Evolutionary conservation across 176 grass and related monocot genomes (phyloP), one percentile per base, ranked within the genome.

Genomic region (Hyparrhenia diplandra): DNA sequence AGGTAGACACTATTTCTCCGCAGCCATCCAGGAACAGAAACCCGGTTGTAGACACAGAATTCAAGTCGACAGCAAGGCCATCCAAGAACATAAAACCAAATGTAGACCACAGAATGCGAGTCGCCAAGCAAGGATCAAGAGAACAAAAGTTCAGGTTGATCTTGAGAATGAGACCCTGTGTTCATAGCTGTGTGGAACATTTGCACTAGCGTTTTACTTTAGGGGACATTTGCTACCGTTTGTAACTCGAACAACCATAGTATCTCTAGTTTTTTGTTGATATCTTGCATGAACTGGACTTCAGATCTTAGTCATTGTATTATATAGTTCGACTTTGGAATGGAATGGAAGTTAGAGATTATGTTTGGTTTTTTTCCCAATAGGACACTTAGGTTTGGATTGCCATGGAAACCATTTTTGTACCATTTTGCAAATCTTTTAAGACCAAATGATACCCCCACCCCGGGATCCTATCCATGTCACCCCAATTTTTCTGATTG

Each of bases 71-170:
- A 12, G 42, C 42, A 45, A 45, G 45, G 45, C 45, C 45, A 17
- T 16, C 75, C 35, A 85, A 89, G 42, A 85, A 80, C 23, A 94
- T 16, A 80, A 35, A 59, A n/a, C 21, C 42, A 2, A 61, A 80
- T 9, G 74, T 77, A 61, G 81, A 83, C 13, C 13, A n/a, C 45
- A 13, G 78, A 70, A 43, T 83, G 74, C 34, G 87, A 80, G 14
- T 66, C 46, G 5, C 46, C 30, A n/a, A 1, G 70, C 18, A 54
- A 64, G 83, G 36, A 69, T 74, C 74, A 92, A 94, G 59, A 76
- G 67, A 60, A 32, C 75, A 49, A 84, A 90, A 70, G 31, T 88
- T 80, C 78, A 81, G 25, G 83, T 42, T 76, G 47, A 78, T 65
- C 70, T 51, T 0, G 54, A 82, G 30, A 64, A 67, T 54, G 78